Base-by-base conservation (phyloP, 164 flowering plant genomes). In the Berberis thunbergii region DNA sequence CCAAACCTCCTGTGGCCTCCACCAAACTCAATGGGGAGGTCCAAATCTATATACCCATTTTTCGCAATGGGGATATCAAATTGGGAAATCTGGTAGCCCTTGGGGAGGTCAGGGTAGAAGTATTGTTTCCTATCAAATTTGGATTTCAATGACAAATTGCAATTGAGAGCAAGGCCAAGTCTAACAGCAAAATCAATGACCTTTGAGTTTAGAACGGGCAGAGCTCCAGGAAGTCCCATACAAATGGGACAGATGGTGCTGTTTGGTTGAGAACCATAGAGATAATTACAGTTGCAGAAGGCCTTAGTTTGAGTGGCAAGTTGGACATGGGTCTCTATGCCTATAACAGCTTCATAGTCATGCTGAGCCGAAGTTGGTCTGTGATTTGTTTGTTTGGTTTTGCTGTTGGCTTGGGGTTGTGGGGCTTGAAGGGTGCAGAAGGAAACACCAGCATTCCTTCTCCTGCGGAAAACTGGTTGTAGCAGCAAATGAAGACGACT, bases 271-370 rank as follows among this genome's bases (percentile, higher is more conserved):
- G 92, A 80, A 44, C 98, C 96, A 74, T 88, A 93, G 61, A 54
- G 76, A 74, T 83, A 84, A 60, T 94, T 86, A 63, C 97, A 93
- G 46, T 83, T 66, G 52, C 97, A 86, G 49, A 89, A 93, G 67
- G 96, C 97, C 77, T 93, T 93, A 60, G 94, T 89, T 48, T 67
- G 74, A 45, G 98, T 93, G 40, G 80, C 69, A 56, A 89, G 88
- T 70, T 93, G 97, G 39, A 93, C 97, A 77, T 89, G 98, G 49
- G 98, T 93, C 73, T 93, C 97, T 62, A 93, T 88, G 9, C 98
- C 98, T 64, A 93, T 86, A 48, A 93, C 59, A 52, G 97, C 80
- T 69, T 89, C 98, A 74, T 85, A 92, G 43, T 84, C 26, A 26
- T 85, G 63, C 75, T 70, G 11, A 65, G 53, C 10, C 76, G 54